These are phyloP conservation scores for Cytospora piceicola DNA, from an alignment of 2,329 filamentous ascomycete genomes.

Conservation along the genomic window DNA sequence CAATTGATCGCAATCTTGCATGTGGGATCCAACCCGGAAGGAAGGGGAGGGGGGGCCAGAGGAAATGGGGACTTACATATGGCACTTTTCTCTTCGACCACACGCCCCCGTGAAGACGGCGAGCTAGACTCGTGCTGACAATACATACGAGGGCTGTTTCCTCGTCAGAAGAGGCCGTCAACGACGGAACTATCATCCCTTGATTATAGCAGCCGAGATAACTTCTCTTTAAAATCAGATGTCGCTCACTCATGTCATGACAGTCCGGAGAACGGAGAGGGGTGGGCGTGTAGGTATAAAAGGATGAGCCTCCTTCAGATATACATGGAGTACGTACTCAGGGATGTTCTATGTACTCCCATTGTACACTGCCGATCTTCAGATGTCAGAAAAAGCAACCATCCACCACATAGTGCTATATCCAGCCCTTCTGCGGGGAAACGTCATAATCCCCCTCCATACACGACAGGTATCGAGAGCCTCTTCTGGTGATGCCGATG, in stretches of 20 bases:
- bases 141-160: not conserved
- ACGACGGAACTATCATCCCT: not conserved
- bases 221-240: slow-evolving; percentile 9
- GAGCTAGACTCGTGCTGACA: not conserved
- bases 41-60: slow-evolving; percentile 3
- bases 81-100: not conserved
- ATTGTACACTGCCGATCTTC: slow-evolving; percentile 14
- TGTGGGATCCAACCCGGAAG: slow-evolving; percentile 18
- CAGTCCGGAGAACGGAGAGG: not conserved
- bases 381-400: slow-evolving; percentile 20
- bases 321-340: not conserved
- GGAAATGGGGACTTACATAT: not conserved
- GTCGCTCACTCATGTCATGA: not conserved
- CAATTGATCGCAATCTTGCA: slow-evolving; percentile 31
- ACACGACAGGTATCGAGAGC: slow-evolving; percentile 1
- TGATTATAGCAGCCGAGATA: not conserved
- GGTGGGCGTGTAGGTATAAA: slow-evolving; percentile 14
- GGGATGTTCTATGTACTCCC: not conserved
- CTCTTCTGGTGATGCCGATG: no score
- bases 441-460: slow-evolving; percentile 27
- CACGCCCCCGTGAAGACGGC: not conserved
- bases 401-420: slow-evolving; percentile 5
- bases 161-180: not conserved
- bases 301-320: not conserved
- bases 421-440: slow-evolving; percentile 26